Evolutionary conservation across 768 basidiomycete genomes (phyloP), one percentile per base, ranked within the genome.

Genomic region (Pisolithus tinctorius): DNA sequence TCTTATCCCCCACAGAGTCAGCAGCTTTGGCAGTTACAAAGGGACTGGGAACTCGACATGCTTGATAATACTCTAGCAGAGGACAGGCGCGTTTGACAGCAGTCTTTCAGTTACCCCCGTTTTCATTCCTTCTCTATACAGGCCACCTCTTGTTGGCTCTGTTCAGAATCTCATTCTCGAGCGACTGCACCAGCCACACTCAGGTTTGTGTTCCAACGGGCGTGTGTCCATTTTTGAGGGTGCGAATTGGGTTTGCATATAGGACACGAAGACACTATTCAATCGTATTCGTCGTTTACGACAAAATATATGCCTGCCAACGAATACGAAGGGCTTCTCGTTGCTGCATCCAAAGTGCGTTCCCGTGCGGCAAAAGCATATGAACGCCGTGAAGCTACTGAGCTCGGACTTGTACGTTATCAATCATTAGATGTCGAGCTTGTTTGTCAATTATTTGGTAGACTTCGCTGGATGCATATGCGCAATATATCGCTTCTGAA

Each of bases 281-380:
- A 90, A 59, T 75, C 80, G 2, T 98, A 95, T 64, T 96, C 94
- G 0, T 79, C 84, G 0, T 96, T 97, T 70, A 90, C 91, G 14
- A 90, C 92, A 1, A 78, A 80, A 49, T 78, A 87, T 66, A 80
- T 83, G 58, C 80, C 86, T 13, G 73, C 83, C 0, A 69, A 76
- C n/a, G 77, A 86, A 40, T 98, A 98, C 62, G 93, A 95, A 61
- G 58, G 72, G 0, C 68, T 84, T 6, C 79, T 97, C 25, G 77
- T 95, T 16, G 67, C 79, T 1, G 93, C 92, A 2, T 91, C 91
- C 14, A 86, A 88, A 65, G 66, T 80, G 30, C 82, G 84, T 14
- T 71, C 77, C 7, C 75, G 75, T 41, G 81, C 83, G 1, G 73
- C 77, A 47, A 83, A 81, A 47, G 72, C 78, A 50, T 83, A 79